Percentiles rank a stretch among this genome's conserved stretches.
These are phyloP conservation scores for Eucalyptus cloeziana DNA, from an alignment of 345 rosid genomes.

Conservation along the genomic window DNA sequence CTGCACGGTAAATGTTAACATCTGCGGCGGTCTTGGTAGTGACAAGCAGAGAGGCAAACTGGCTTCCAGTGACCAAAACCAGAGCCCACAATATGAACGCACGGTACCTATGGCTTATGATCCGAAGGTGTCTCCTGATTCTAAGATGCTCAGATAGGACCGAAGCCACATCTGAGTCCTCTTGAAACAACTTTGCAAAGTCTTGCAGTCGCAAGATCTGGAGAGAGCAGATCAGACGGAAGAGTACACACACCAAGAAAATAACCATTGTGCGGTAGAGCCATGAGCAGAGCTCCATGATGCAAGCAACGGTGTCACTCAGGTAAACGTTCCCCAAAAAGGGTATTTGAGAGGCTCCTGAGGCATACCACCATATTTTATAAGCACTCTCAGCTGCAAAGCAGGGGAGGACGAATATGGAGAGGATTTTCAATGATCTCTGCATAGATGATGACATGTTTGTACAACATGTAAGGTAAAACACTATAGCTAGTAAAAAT, in stretches of 20 bases:
- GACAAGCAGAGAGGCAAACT: constrained; percentile 69
- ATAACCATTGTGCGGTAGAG: constrained; percentile 75
- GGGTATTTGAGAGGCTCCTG: constrained; percentile 87
- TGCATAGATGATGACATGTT: constrained; percentile 15
- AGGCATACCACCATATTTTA: constrained; percentile 97
- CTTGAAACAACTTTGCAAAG: constrained; percentile 59
- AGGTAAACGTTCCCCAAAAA: constrained; percentile 67
- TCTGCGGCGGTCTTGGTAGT: constrained; percentile 50
- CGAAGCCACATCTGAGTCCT: constrained; percentile 62
- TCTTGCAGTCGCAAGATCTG: constrained; percentile 91
- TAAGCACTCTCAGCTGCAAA: constrained; percentile 63
- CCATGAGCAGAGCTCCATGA: constrained; percentile 83
- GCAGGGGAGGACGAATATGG: constrained; percentile 66
- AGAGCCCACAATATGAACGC: constrained; percentile 50
- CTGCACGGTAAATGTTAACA: constrained; percentile 50
- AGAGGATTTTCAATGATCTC: constrained; percentile 72
- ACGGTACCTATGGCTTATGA: constrained; percentile 81
- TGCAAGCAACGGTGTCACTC: constrained; percentile 72
- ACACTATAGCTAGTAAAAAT: neutral
- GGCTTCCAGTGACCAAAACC: constrained; percentile 75
- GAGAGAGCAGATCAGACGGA: constrained; percentile 80
- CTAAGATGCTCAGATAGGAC: constrained; percentile 80
- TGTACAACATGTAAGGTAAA: neutral
- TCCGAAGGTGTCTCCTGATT: constrained; percentile 72
- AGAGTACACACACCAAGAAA: constrained; percentile 77